Conservation (phyloP, 78 protist genomes). For the Anaeramoeba flamelloides region DNA sequence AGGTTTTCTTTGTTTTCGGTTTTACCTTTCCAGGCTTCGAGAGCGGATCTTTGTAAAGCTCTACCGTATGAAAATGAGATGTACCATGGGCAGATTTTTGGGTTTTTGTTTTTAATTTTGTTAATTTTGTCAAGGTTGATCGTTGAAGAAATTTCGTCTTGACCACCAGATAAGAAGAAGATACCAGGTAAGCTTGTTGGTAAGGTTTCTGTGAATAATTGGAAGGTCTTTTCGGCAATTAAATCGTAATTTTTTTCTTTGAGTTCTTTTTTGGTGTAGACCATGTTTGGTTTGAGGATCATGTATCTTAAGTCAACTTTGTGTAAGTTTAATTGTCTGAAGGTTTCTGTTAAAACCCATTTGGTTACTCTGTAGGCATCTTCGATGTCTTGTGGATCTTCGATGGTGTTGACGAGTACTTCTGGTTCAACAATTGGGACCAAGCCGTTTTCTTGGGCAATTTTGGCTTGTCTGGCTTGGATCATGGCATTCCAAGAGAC, state of each 20-base stretch:
- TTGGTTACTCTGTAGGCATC: neutral
- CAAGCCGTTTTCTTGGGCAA: conserved; percentile 72
- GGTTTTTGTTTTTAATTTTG: conserved; percentile 5
- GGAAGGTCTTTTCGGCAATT: conserved; percentile 53
- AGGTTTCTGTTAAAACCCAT: conserved; percentile 21
- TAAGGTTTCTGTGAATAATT: conserved; percentile 63
- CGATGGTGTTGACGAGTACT: conserved; percentile 40
- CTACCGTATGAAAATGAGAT: conserved; percentile 74
- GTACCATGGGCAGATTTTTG: conserved; percentile 68
- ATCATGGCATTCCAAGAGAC: conserved; percentile 58
- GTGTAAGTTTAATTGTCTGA: conserved; percentile 21
- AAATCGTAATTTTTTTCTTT: conserved; percentile 24
- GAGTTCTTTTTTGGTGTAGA: conserved; percentile 16
- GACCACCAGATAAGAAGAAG: conserved; percentile 81
- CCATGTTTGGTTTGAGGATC: conserved; percentile 81
- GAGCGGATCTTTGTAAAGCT: conserved; percentile 53
- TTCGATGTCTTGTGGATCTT: conserved; percentile 38
- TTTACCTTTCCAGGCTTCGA: conserved; percentile 18
- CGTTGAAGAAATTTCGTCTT: conserved; percentile 68
- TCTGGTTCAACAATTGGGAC: conserved; percentile 92
- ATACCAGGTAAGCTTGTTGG: conserved; percentile 81
- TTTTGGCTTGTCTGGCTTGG: conserved; percentile 71
- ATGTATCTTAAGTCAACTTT: conserved; percentile 41
- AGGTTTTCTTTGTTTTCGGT: neutral
- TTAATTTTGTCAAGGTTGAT: conserved; percentile 66